Base-by-base conservation (phyloP, 257 asterid species). In the Vinca minor region DNA sequence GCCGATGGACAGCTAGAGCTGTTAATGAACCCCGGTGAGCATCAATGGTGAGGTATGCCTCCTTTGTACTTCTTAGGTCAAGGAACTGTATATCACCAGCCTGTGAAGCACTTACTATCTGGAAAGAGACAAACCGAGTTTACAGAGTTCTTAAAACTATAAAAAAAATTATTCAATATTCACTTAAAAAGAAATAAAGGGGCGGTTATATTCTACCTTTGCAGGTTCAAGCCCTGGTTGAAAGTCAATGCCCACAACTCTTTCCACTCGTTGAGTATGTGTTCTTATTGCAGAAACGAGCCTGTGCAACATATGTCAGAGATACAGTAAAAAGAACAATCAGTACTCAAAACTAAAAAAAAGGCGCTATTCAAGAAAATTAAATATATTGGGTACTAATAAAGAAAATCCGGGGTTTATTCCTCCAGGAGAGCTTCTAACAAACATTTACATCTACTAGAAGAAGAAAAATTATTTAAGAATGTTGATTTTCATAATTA, bases 21-120 rank as follows among this genome's bases (percentile, higher is more conserved):
- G 99, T 85, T n/a, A 93, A 92, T 20, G 99, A 89, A 32, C 97
- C 99, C 71, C 99, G 72, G 28, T 89, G 96, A 62, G 99, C 97
- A 62, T 85, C 86, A 9, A 93, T 93, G 3, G 99, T 89, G 10
- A 85, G 89, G 81, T 83, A 87, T 11, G 87, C 69, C 11, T 87
- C 84, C 66, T 60, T 74, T 14, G 77, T 73, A 64, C 69, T 62
- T 82, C 99, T 89, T 83, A 89, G 74, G 59, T 79, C 97, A 36
- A 93, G 88, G 70, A 93, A 85, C 79, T 87, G 73, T 66, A 93
- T 89, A 68, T 81, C 81, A 63, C 99, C 99, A 45, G 94, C 99
- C 61, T 90, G 99, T 34, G 97, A 87, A 35, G 99, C 99, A 73
- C 99, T 93, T 34, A 89, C 82, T 5, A 93, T 79, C 99, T 93